A percentile compares a stretch with the other conserved stretches of the same genome.
Evolutionary conservation across 192 early-diverging fungal species (phyloP).

Genomic region (Coemansia sp.): DNA sequence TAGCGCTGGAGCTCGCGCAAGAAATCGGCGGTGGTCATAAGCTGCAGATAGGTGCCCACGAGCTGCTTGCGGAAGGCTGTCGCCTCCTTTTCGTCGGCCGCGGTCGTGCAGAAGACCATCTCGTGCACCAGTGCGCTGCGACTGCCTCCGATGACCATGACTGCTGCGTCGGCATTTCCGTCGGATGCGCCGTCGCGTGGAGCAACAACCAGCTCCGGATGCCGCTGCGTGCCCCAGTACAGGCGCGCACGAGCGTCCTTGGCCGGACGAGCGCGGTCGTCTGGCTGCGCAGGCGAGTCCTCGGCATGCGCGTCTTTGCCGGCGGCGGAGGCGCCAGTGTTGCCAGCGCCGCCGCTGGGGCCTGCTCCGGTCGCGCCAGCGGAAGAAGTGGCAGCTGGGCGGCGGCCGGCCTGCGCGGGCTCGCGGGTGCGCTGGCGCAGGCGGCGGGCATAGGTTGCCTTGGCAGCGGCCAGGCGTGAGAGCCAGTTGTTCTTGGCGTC

Average conservation of each 20-base stretch:
- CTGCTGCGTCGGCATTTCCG: background rate
- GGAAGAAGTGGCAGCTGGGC: constrained; percentile 11
- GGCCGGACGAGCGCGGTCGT: constrained; percentile 30
- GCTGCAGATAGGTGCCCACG: constrained; percentile 32
- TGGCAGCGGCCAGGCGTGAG: constrained; percentile 54
- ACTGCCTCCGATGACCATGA: constrained; percentile 50
- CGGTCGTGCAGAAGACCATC: constrained; percentile 55
- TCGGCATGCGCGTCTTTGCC: constrained; percentile 23
- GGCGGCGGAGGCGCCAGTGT: constrained; percentile 7
- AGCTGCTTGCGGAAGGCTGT: constrained; percentile 34
- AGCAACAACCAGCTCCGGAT: constrained; percentile 55
- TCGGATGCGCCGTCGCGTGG: background rate
- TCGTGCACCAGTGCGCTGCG: constrained; percentile 62
- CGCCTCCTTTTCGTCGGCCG: constrained; percentile 1
- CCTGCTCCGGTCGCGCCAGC: constrained; percentile 5
- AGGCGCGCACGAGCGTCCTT: constrained; percentile 45
- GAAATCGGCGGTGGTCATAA: constrained; percentile 48
- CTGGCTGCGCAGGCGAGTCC: constrained; percentile 2
- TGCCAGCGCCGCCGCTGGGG: background rate
- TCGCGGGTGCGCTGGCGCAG: constrained; percentile 51
- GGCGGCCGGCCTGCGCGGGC: constrained; percentile 21
- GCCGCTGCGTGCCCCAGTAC: constrained; percentile 56
- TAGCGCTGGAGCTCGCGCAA: constrained; percentile 52
- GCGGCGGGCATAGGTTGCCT: constrained; percentile 50
- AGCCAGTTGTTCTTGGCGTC: constrained; percentile 57